These are phyloP conservation scores for Paraleonurus japonicus DNA, from an alignment of 257 asterid species.

Conservation along the genomic window DNA sequence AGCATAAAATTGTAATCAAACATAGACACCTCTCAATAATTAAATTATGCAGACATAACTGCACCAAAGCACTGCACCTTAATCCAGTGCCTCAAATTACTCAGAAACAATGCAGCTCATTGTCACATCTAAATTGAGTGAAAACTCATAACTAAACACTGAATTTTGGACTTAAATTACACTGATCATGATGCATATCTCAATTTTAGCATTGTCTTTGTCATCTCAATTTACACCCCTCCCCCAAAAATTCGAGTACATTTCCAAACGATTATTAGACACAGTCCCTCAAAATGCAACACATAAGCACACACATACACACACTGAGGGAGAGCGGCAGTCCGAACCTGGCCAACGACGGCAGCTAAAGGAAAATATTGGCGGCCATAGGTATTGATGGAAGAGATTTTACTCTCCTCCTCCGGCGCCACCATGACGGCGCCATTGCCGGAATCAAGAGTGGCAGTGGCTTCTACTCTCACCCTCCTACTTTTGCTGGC, in stretches of 20 bases:
- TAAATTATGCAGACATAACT: background rate
- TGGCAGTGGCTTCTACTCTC: constrained; percentile 56
- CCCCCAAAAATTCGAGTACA: background rate
- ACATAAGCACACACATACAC: background rate
- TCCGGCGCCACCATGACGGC: constrained; percentile 29
- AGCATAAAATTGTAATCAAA: background rate
- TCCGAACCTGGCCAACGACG: constrained; percentile 88
- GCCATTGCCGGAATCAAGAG: constrained; percentile 68
- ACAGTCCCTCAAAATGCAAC: background rate
- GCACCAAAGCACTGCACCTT: background rate
- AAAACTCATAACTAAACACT: background rate
- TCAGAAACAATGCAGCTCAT: background rate
- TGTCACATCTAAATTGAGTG: background rate
- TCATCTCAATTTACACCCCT: background rate
- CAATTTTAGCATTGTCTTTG: background rate
- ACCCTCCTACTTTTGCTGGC: constrained; percentile 25
- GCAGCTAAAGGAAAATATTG: constrained; percentile 90
- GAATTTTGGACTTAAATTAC: background rate
- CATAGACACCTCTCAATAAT: background rate
- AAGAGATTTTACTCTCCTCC: constrained; percentile 14
- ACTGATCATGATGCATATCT: background rate
- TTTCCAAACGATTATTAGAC: background rate
- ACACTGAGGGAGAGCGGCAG: constrained; percentile 7
- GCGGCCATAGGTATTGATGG: constrained; percentile 58
- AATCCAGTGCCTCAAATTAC: background rate